Evolutionary conservation across 2,329 filamentous ascomycete species (phyloP).

Genomic region (Diaporthe vaccinii): DNA sequence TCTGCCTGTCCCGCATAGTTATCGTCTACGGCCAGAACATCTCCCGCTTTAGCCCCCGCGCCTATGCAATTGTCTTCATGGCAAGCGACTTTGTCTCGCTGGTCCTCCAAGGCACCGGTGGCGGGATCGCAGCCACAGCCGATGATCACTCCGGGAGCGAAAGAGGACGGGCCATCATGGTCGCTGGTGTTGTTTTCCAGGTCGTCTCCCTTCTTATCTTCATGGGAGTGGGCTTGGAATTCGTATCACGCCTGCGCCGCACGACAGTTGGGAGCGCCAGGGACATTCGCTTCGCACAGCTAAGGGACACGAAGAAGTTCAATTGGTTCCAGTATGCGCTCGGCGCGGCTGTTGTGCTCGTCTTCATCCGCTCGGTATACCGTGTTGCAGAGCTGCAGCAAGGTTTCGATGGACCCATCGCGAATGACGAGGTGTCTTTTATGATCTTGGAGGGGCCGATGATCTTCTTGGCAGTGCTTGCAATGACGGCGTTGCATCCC

Average conservation of each 20-base stretch:
- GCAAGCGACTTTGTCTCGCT: conserved; percentile 28
- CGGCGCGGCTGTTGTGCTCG: neutral
- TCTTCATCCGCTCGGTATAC: conserved; percentile 6
- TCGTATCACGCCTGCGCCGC: neutral
- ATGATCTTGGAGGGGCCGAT: conserved; percentile 27
- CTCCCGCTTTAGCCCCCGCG: conserved; percentile 8
- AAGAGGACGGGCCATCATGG: neutral
- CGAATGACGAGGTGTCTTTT: conserved; percentile 25
- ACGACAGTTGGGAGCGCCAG: neutral
- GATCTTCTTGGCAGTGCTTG: conserved; percentile 17
- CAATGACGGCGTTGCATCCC: neutral
- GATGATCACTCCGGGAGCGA: neutral
- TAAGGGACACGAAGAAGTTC: neutral
- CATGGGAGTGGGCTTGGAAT: neutral
- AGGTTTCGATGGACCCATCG: conserved; percentile 9
- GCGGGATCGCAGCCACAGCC: conserved; percentile 22
- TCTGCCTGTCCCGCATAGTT: conserved; percentile 7
- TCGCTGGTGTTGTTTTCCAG: conserved; percentile 5
- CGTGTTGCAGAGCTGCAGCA: conserved; percentile 24
- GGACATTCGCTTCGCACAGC: neutral
- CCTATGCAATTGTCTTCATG: conserved; percentile 17
- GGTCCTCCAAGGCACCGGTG: conserved; percentile 18
- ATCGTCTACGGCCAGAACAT: neutral
- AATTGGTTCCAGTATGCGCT: conserved; percentile 6
- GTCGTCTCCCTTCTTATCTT: conserved; percentile 2